Evolutionary conservation across 1,139 yeast genomes (phyloP), one percentile per base, ranked within the genome.

Genomic region (Magnusiomyces sp.): DNA sequence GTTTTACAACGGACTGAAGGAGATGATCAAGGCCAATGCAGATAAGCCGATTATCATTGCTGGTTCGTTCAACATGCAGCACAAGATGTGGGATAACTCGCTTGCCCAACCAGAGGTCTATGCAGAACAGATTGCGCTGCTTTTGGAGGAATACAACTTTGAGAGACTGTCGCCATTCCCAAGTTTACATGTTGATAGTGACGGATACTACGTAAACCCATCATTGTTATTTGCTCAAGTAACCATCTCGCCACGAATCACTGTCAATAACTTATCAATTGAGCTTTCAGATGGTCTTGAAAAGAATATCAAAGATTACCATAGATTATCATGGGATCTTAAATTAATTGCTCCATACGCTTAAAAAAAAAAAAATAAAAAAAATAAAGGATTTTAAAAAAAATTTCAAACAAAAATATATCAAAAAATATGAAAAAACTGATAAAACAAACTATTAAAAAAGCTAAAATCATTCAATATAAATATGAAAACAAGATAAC

Each of bases 11-110:
- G 16, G 11, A 16, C 44, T 41, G 13, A 23, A 41, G 6, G 36
- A 41, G 3, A 7, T 17, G 9, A n/a, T 41, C 17, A 19, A 23
- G 9, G 23, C 14, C 5, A 19, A 38, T 11, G 14, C 43, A 6
- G 43, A 23, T 5, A 40, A 20, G 11, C 14, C 27, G 5, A 27
- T 41, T 6, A n/a, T 41, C 31, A 16, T 41, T 14, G 34, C 44
- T 3, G 44, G 44, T 20, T 41, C 37, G 11, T 29, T 41, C 20
- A 41, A 41, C 17, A 5, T 41, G 34, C 44, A 41, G 19, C 44
- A 41, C 20, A 27, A 9, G 2, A 7, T n/a, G 13, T 41, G 44
- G 44, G 44, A 41, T 41, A 23, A 23, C 34, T 9, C 14, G 3
- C n/a, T 29, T n/a, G 34, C 36, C 6, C 19, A 19, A 13, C 36